These are phyloP conservation scores for Penicillium longicatenatum DNA, from an alignment of 495 filamentous ascomycete genomes.

Conservation along the genomic window DNA sequence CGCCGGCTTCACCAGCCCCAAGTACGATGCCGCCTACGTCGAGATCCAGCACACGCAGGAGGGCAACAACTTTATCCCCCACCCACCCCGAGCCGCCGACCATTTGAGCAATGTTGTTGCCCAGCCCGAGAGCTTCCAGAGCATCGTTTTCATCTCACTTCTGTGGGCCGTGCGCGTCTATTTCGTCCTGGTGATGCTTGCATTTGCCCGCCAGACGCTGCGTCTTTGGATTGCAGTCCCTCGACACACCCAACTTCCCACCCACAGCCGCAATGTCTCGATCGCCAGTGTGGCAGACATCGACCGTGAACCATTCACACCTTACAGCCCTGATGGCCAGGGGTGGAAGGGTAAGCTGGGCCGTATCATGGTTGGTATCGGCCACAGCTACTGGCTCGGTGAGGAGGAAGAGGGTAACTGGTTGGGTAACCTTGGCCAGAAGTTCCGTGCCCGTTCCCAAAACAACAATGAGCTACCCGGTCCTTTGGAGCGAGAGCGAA, in stretches of 20 bases:
- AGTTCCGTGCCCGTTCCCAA: constrained; percentile 48
- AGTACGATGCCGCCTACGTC: constrained; percentile 56
- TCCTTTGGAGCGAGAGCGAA: constrained; percentile 64
- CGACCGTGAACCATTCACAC: constrained; percentile 71
- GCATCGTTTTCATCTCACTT: constrained; percentile 68
- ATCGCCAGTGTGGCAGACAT: constrained; percentile 48
- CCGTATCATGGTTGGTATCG: constrained; percentile 68
- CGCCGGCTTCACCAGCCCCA: constrained; percentile 68
- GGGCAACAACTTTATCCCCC: constrained; percentile 26
- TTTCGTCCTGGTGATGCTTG: constrained; percentile 75
- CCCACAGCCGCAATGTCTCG: constrained; percentile 49
- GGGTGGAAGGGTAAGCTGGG: constrained; percentile 78
- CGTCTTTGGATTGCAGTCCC: constrained; percentile 53
- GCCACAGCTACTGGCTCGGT: constrained; percentile 76
- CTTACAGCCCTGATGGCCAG: constrained; percentile 64
- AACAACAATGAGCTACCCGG: constrained; percentile 48
- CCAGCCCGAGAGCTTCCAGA: constrained; percentile 71
- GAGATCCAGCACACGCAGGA: constrained; percentile 30
- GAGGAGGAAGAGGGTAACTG: constrained; percentile 57
- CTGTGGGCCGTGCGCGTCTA: constrained; percentile 76
- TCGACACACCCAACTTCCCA: constrained; percentile 46
- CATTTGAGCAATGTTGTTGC: constrained; percentile 53
- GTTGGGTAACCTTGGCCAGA: constrained; percentile 58
- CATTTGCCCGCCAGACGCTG: constrained; percentile 73
- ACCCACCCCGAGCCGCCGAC: constrained; percentile 35